phyloP scores from a whole-genome alignment of 345 rosid species.

The Camelina laxa region DNA sequence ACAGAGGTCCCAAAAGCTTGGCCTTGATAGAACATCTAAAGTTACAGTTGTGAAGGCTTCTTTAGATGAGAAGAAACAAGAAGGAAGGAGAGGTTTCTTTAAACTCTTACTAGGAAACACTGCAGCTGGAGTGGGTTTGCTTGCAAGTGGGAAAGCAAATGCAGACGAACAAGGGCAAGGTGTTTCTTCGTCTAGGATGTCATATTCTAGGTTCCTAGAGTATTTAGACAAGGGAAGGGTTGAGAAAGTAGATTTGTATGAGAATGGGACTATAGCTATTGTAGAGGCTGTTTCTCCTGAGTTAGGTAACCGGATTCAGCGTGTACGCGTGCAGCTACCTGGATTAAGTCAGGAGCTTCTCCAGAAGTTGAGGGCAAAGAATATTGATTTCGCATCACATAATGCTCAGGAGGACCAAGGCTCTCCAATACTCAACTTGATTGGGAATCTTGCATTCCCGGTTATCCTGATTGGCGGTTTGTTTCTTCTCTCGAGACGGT shows the following conservation, averaged over 20 bases:
- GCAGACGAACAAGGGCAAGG: slow-evolving; percentile 94
- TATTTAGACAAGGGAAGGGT: slow-evolving; percentile 91
- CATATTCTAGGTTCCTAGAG: slow-evolving; percentile 93
- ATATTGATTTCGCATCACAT: slow-evolving; percentile 92
- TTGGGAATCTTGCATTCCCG: slow-evolving; percentile 94
- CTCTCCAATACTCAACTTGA: slow-evolving; percentile 75
- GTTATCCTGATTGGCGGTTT: slow-evolving; percentile 83
- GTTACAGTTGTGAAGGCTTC: slow-evolving; percentile 58
- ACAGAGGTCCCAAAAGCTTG: slow-evolving; percentile 43
- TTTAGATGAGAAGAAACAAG: slow-evolving; percentile 52
- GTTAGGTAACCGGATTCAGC: slow-evolving; percentile 87
- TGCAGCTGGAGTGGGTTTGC: slow-evolving; percentile 59
- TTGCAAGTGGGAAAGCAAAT: slow-evolving; percentile 67
- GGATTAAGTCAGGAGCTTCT: slow-evolving; percentile 95
- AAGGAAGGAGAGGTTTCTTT: slow-evolving; percentile 76
- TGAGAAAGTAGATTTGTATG: slow-evolving; percentile 84
- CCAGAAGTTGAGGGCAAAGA: slow-evolving; percentile 93
- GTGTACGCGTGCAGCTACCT: slow-evolving; percentile 94
- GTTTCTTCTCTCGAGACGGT: slow-evolving; percentile 90
- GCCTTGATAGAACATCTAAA: slow-evolving; percentile 49
- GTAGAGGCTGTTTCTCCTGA: slow-evolving; percentile 97
- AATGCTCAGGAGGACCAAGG: slow-evolving; percentile 97
- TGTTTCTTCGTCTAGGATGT: slow-evolving; percentile 98
- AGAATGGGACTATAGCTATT: slow-evolving; percentile 95
- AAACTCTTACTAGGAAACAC: slow-evolving; percentile 66